These are phyloP conservation scores for Cladosporium colombiae DNA, from an alignment of 2,329 filamentous ascomycete species.

Conservation along the genomic window DNA sequence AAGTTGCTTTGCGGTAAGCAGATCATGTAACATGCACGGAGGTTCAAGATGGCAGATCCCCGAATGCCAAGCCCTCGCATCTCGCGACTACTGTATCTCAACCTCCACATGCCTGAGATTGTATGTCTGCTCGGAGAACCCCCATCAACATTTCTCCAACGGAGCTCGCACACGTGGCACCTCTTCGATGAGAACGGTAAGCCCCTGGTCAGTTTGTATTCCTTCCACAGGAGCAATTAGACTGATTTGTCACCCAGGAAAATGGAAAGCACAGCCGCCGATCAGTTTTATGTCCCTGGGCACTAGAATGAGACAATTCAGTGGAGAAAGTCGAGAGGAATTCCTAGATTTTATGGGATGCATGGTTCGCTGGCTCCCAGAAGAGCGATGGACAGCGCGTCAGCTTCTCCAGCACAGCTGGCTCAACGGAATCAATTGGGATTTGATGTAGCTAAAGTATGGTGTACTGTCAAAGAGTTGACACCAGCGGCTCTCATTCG, in stretches of 20 bases:
- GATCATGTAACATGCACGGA: neutral
- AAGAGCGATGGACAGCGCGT: neutral
- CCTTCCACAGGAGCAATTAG: no score
- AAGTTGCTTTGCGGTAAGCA: neutral
- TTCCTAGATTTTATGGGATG: neutral
- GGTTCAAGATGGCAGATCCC: neutral
- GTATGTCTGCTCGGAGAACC: neutral
- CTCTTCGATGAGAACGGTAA: neutral
- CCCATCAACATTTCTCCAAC: neutral
- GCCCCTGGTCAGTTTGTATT: no score
- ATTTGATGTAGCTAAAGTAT: neutral
- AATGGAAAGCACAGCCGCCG: neutral
- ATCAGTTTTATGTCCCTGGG: neutral
- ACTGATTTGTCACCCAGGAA: no score
- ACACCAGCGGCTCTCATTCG: neutral
- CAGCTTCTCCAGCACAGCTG: neutral
- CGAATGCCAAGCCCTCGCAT: neutral
- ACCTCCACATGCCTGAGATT: neutral
- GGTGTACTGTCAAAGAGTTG: neutral
- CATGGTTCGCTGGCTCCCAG: conserved; percentile 6
- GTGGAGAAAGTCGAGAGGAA: neutral
- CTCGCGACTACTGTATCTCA: neutral
- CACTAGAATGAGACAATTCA: neutral
- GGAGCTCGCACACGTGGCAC: neutral
- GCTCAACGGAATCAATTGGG: neutral